Conservation (phyloP, 2,329 filamentous ascomycete genomes). For the Diplodia scrobiculata region DNA sequence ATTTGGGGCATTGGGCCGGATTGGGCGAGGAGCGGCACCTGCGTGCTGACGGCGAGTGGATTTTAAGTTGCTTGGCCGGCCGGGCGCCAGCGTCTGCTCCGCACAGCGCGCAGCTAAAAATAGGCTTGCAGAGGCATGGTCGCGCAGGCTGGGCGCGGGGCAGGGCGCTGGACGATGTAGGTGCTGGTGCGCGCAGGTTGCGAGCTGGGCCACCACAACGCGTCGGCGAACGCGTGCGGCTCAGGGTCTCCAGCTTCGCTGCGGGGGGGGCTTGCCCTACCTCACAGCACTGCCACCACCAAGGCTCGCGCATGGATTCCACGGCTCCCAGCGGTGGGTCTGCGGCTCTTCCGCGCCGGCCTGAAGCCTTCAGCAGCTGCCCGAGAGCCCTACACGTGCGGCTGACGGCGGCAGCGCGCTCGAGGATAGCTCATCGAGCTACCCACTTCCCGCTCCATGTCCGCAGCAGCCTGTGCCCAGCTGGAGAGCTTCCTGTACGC, state of each 20-base stretch:
- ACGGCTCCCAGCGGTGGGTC: conserved; percentile 20
- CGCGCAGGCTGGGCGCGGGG: conserved; percentile 12
- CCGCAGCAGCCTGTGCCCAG: neutral
- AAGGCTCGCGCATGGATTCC: conserved; percentile 8
- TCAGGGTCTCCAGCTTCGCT: neutral
- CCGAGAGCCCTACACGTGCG: conserved; percentile 14
- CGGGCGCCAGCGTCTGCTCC: conserved; percentile 18
- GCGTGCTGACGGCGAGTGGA: conserved; percentile 5
- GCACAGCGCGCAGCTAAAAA: conserved; percentile 15
- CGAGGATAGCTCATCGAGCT: conserved; percentile 5
- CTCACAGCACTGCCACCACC: conserved; percentile 20
- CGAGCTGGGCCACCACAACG: neutral
- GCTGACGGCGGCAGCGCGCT: conserved; percentile 16
- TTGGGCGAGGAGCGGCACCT: conserved; percentile 1
- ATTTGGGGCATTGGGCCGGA: conserved; percentile 2
- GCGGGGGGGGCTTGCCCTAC: neutral
- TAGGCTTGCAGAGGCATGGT: conserved; percentile 3
- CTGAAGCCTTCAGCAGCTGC: neutral
- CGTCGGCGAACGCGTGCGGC: neutral
- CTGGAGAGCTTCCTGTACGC: neutral
- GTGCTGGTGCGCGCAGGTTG: neutral
- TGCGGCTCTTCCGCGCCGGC: conserved; percentile 23
- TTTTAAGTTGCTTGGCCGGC: conserved; percentile 19
- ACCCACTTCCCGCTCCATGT: conserved; percentile 8
- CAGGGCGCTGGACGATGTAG: conserved; percentile 1